These are phyloP conservation scores for Stevia rebaudiana DNA, from an alignment of 140 eudicot species.

Conservation along the genomic window DNA sequence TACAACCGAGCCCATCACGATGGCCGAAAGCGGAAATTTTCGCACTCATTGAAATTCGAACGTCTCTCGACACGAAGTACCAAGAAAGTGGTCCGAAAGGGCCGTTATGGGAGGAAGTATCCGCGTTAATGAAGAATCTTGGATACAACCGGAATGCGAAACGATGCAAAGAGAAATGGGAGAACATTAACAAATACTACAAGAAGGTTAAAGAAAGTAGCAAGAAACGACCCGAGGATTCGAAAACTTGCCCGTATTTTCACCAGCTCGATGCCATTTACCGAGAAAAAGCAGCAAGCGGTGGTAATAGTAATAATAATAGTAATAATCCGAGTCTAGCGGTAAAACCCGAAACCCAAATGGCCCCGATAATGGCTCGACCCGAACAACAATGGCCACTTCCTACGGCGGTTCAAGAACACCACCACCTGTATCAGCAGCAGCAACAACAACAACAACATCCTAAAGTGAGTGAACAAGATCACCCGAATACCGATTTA, in stretches of 20 bases:
- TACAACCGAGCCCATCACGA: slow-evolving; percentile 53
- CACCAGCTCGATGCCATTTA: slow-evolving; percentile 72
- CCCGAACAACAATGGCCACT: slow-evolving; percentile 86
- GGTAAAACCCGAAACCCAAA: slow-evolving; percentile 34
- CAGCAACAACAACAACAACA: not conserved
- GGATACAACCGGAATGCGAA: slow-evolving; percentile 77
- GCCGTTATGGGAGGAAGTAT: slow-evolving; percentile 79
- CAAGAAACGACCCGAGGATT: slow-evolving; percentile 74
- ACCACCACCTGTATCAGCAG: slow-evolving; percentile 6
- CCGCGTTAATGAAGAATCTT: slow-evolving; percentile 49
- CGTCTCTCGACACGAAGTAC: slow-evolving; percentile 60
- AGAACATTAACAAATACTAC: slow-evolving; percentile 80
- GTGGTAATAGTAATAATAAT: not conserved
- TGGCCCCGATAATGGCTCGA: slow-evolving; percentile 57
- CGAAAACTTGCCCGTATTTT: slow-evolving; percentile 79
- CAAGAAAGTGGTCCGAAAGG: slow-evolving; percentile 81
- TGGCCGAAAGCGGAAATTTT: slow-evolving; percentile 87
- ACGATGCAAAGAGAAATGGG: slow-evolving; percentile 89
- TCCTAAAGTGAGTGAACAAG: slow-evolving; percentile 5
- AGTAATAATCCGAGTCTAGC: not conserved
- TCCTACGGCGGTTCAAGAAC: slow-evolving; percentile 19
- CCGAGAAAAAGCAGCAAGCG: slow-evolving; percentile 38
- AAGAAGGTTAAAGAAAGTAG: slow-evolving; percentile 82
- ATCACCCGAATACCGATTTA: slow-evolving; percentile 20
- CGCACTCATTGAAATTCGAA: slow-evolving; percentile 61